Evolutionary conservation across 2,329 filamentous ascomycete species (phyloP).

Genomic region (Hymenoscyphus repandus): DNA sequence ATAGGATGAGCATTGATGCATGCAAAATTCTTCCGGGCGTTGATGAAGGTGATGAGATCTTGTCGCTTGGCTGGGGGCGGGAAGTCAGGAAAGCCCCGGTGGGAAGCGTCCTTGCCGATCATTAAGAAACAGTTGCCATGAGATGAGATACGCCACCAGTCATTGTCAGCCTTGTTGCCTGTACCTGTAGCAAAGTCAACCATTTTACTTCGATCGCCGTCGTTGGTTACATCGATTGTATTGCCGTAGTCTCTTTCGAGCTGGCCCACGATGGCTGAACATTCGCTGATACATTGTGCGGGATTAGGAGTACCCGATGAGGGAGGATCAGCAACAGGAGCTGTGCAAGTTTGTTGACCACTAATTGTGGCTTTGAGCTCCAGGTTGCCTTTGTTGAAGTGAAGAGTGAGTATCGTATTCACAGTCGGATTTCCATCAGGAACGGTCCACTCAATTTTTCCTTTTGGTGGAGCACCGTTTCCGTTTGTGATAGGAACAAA

Average conservation of each 20-base stretch:
- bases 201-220: not conserved
- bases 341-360: not conserved
- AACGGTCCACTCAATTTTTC: not conserved
- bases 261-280: not conserved
- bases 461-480: not conserved
- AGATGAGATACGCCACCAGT: not conserved
- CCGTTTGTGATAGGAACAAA: not conserved
- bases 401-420: not conserved
- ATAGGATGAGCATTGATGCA: not conserved
- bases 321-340: not conserved
- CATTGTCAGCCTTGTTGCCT: not conserved
- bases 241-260: not conserved
- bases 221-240: not conserved
- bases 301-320: not conserved
- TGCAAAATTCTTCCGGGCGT: not conserved
- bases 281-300: not conserved
- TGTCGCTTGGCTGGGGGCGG: not conserved
- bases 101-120: not conserved
- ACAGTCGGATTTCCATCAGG: not conserved
- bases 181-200: not conserved
- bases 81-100: not conserved
- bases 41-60: not conserved
- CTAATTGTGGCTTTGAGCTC: not conserved
- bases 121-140: not conserved
- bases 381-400: not conserved